Conservation (phyloP, 805 yeast genomes). For the Jamesozyma spencerorum region DNA sequence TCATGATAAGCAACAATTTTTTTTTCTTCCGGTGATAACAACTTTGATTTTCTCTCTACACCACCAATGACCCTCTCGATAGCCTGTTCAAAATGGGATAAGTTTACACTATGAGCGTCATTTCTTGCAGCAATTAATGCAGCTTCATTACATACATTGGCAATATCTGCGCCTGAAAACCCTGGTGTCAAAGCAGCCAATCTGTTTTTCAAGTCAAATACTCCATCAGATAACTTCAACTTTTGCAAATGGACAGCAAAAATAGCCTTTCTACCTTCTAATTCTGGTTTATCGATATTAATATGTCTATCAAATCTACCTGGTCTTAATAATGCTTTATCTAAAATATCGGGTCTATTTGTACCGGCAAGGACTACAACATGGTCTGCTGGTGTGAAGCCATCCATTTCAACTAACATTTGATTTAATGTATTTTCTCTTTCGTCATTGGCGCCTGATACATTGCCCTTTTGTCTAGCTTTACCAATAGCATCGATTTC, state of each 20-base stretch:
- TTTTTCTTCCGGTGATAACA: conserved; percentile 79
- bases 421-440: conserved; percentile 95
- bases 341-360: conserved; percentile 88
- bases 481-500: conserved; percentile 99
- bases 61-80: conserved; percentile 97
- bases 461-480: conserved; percentile 65
- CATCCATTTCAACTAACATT: conserved; percentile 97
- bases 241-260: conserved; percentile 77
- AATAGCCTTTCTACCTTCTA: conserved; percentile 89
- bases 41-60: conserved; percentile 77
- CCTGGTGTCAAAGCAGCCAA: conserved; percentile 96
- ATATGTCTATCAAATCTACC: conserved; percentile 96
- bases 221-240: conserved; percentile 47
- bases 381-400: conserved; percentile 83
- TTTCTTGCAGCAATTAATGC: conserved; percentile 93
- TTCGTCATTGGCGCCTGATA: conserved; percentile 84
- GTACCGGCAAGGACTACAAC: conserved; percentile 97
- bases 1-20: conserved; percentile 92
- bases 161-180: conserved; percentile 96
- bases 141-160: conserved; percentile 94
- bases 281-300: conserved; percentile 83
- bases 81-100: conserved; percentile 85
- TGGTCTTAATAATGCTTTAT: conserved; percentile 88
- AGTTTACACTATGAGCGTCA: conserved; percentile 57
- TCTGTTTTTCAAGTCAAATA: conserved; percentile 64